Base-by-base conservation (phyloP, 2,329 filamentous ascomycete species). In the Aureobasidium lini region DNA sequence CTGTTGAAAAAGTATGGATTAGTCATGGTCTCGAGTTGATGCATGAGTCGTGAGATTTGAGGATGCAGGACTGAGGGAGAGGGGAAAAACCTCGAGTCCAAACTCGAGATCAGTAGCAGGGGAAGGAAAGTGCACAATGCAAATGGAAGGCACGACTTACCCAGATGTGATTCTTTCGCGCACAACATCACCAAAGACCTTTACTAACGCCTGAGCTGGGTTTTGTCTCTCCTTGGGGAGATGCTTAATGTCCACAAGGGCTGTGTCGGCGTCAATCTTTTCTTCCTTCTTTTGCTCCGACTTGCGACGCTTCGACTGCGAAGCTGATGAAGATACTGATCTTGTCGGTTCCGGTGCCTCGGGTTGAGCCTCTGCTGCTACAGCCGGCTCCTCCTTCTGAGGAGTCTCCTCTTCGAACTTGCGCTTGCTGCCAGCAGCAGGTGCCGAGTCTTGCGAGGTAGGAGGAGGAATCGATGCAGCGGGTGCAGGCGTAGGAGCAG, bases 151-250 rank as follows among this genome's bases (percentile, higher is more conserved):
- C 23, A 31, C 54, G 44, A 56, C 62, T 39, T 54, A 77, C 15
- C 83, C 82, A 59, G 82, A 79, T 71, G 90, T 89, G 63, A 86
- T 81, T 36, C 88, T 84, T 37, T 78, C 73, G n/a, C 80, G 78
- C 60, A 95, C 80, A 60, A 87, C 80, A 57, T 84, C 80, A 43
- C 78, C 73, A 43, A 96, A 83, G 15, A 85, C 82, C 65, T 88
- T 90, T 65, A 84, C 79, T 32, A 97, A 73, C 23, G 84, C 84
- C 64, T 84, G 85, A 8, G 89, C 90, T 15, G 85, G 81, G 34
- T 82, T 84, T 67, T 84, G 85, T 63, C 92, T 86, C 37, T 84
- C 79, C 18, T 84, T 82, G 1, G 90, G 79, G 36, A 86, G 75
- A 18, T 81, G 73, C 37, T 77, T 73, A 49, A 79, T 71, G 49